phyloP scores from a whole-genome alignment of 306 rosid species.

The Sphenostylis stenocarpa region DNA sequence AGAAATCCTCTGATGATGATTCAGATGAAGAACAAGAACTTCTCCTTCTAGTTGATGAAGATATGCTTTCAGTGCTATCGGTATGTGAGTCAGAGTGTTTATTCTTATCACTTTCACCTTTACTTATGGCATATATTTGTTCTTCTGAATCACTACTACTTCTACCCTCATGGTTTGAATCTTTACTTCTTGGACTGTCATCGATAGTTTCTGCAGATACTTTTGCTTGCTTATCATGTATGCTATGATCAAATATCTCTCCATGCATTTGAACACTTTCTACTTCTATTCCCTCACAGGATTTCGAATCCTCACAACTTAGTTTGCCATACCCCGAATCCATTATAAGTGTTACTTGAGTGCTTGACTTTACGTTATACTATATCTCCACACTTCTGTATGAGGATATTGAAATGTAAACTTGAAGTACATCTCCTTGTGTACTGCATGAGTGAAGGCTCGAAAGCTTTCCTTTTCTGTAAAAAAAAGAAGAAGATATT shows the following conservation, averaged over 20 bases:
- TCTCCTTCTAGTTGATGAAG: conserved; percentile 17
- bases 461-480: background rate
- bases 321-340: conserved; percentile 24
- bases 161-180: conserved; percentile 12
- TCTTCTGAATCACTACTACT: conserved; percentile 28
- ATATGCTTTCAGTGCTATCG: conserved; percentile 30
- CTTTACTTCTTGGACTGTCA: background rate
- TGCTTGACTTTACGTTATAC: background rate
- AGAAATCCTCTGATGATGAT: conserved; percentile 31
- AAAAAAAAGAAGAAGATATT: background rate
- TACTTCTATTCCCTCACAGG: conserved; percentile 26
- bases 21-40: conserved; percentile 43
- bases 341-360: conserved; percentile 21
- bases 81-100: background rate
- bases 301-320: conserved; percentile 20
- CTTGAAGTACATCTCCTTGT: conserved; percentile 8
- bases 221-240: conserved; percentile 10
- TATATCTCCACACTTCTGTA: background rate
- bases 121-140: conserved; percentile 20
- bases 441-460: background rate
- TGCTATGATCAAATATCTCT: conserved; percentile 30
- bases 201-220: conserved; percentile 6
- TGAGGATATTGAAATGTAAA: conserved; percentile 8
- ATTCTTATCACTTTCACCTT: conserved; percentile 27
- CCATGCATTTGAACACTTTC: conserved; percentile 30